Base-by-base conservation (phyloP, 1,284 basidiomycete species). In the Xerocomus nothofagi region DNA sequence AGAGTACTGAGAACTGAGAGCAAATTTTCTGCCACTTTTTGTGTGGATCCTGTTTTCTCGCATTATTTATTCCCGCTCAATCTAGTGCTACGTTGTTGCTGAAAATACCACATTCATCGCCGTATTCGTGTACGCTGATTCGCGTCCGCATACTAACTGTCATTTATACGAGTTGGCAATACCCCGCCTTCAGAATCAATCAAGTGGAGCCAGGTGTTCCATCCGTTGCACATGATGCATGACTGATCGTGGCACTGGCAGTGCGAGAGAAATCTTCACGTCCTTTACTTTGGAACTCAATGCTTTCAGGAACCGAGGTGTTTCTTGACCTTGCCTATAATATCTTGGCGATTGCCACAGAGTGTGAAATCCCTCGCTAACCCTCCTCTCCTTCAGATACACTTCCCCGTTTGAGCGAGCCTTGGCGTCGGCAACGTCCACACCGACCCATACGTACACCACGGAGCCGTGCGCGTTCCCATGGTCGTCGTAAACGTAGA, bases 371-470 rank as follows among this genome's bases (percentile, higher is more conserved):
- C 47, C 60, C 6, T 57, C 60, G 6, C 58, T 51, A n/a, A 53
- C 57, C 34, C 51, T 44, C 44, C 73, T 71, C 30, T 73, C 60
- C 49, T 78, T 68, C 40, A 84, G 60, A 60, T 78, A 83, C 24
- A 58, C 62, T 55, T 84, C 80, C 6, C 79, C 80, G 50, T 82
- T 80, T 54, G 79, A 66, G 9, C 80, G 71, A 20, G 37, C 71
- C 64, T 66, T 70, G 47, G 75, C 57, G 17, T 49, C 51, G 24
- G 76, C 76, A 24, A 79, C 74, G 9, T 70, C 60, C 10, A 65
- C 70, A 5, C 82, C 82, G 21, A 84, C 68, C 82, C 82, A 84
- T 15, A 80, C 71, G 56, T 80, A 84, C 26, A 84, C 62, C 3
- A 73, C 72, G 9, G 77, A 75, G 34, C 39, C 14, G 15, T 48